Evolutionary conservation across 106 monocot species (phyloP), one percentile per base, ranked within the genome.

Genomic region (Allium sativum): DNA sequence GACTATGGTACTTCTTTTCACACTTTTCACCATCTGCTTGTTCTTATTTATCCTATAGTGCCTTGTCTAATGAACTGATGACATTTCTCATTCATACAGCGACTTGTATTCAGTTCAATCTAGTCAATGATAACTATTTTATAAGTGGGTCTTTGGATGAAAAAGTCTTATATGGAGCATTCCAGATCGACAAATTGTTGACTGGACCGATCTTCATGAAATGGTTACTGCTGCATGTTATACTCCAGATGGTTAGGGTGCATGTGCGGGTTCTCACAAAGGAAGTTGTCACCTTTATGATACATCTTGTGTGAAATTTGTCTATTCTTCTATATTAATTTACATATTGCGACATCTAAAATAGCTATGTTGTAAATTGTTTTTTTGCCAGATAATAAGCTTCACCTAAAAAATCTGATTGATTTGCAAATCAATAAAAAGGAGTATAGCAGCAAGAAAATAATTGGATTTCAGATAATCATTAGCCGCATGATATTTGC

Each of bases 91-190:
- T 46, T 48, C 5, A 9, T 59, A 58, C 87, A 93, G 92, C 91
- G 51, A 98, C 96, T 16, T 84, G 82, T n/a, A 81, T 98, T 59
- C 96, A 98, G 82, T 98, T 98, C 82, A 98, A 91, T 69, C 96
- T 91, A 52, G 46, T 77, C 48, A 84, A 98, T 68, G 91, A 98
- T 19, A 74, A 72, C 10, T 91, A 88, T 65, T 98, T 98, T 77
- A 91, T 98, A 51, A 98, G 96, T 53, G 96, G 96, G 17, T 98
- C 96, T 19, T 79, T 98, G 45, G 96, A 98, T 78, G 75, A 72
- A 52, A 98, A 98, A 75, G 87, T 85, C 79, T 90, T 14, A 82
- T 98, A 58, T 98, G 96, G 96, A 98, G 82, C 65, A 72, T 91
- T 44, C 84, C 79, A 22, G 87, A 91, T 64, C 91, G 80, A 44